Evolutionary conservation across 1,139 yeast species (phyloP), one percentile per base, ranked within the genome.

Genomic region (Blastobotrys malaysiensis): DNA sequence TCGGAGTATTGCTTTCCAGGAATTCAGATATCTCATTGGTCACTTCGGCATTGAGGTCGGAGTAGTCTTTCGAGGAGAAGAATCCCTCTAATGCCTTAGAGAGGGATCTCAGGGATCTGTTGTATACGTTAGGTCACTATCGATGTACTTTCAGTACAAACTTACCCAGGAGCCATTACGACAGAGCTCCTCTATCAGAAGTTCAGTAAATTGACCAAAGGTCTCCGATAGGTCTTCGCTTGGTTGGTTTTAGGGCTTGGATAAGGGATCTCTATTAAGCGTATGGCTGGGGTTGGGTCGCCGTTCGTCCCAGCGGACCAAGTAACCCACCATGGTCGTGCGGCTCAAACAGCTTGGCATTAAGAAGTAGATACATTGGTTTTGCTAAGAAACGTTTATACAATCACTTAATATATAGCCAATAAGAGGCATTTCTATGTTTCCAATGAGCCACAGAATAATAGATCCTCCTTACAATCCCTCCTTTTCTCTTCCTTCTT

Each of bases 1-100:
- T 64, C 2, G 79, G 72, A 60, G 73, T 73, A 59, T 80, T 83
- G 52, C 70, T 70, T 31, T 70, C 74, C 19, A 66, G 52, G 55
- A 65, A 73, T 14, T 55, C 59, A 16, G 64, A 62, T 9, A 69
- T 60, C 7, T 54, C 50, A 13, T 56, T 60, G 16, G 54, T 54
- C 11, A 56, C 54, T 7, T 55, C 58, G 5, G 60, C 52, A n/a
- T 59, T 53, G 22, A 53, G 56, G 50, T 50, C 53, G 27, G 43
- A 50, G 27, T 55, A 50, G 20, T 54, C 55, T 11, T 51, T 49
- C 13, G 54, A 16, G 14, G 57, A 24, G 19, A 63, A 55, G 13
- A 61, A 51, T 21, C 54, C 43, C 39, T 63, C 64, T 31, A 63
- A 47, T 9, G 59, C 51, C 48, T 57, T 61, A 13, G 62, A 55